These are phyloP conservation scores for Neurospora sp. DNA, from an alignment of 495 filamentous ascomycete species.

Conservation along the genomic window DNA sequence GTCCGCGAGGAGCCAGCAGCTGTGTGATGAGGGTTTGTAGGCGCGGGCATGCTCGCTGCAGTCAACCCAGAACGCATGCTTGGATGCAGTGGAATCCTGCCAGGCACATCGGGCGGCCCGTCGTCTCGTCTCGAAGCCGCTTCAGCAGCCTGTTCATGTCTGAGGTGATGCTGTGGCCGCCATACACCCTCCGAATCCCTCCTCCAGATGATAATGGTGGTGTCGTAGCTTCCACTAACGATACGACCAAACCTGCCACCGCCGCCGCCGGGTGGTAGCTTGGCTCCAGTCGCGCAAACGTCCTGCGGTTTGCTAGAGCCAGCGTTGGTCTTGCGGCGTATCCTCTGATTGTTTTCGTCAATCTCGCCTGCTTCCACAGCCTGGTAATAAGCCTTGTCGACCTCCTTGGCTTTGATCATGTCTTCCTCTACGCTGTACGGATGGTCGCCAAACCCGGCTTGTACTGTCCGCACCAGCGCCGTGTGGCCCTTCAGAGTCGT, in stretches of 20 bases:
- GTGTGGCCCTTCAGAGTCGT: slow-evolving; percentile 72
- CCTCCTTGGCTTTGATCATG: slow-evolving; percentile 56
- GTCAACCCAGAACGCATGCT: slow-evolving; percentile 4
- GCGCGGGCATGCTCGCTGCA: background rate
- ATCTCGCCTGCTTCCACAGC: slow-evolving; percentile 54
- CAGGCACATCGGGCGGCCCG: background rate
- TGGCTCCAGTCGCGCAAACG: slow-evolving; percentile 67
- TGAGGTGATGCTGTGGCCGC: slow-evolving; percentile 59
- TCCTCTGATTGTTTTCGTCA: slow-evolving; percentile 15
- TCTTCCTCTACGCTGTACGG: slow-evolving; percentile 66
- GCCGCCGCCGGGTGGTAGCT: slow-evolving; percentile 78
- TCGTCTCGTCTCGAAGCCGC: slow-evolving; percentile 21
- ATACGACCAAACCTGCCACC: slow-evolving; percentile 80
- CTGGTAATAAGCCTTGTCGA: slow-evolving; percentile 60
- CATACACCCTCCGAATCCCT: slow-evolving; percentile 72
- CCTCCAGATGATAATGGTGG: slow-evolving; percentile 90
- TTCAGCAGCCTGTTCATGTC: slow-evolving; percentile 51
- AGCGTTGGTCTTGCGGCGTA: slow-evolving; percentile 54
- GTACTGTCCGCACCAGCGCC: slow-evolving; percentile 84
- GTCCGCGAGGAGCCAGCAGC: background rate
- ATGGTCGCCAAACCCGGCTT: slow-evolving; percentile 86
- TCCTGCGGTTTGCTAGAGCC: slow-evolving; percentile 67
- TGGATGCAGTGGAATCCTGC: slow-evolving; percentile 10
- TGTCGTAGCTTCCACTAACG: slow-evolving; percentile 91
- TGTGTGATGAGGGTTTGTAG: background rate